Base-by-base conservation (phyloP, 495 filamentous ascomycete genomes). In the Pseudomonodictys pantanalensis region DNA sequence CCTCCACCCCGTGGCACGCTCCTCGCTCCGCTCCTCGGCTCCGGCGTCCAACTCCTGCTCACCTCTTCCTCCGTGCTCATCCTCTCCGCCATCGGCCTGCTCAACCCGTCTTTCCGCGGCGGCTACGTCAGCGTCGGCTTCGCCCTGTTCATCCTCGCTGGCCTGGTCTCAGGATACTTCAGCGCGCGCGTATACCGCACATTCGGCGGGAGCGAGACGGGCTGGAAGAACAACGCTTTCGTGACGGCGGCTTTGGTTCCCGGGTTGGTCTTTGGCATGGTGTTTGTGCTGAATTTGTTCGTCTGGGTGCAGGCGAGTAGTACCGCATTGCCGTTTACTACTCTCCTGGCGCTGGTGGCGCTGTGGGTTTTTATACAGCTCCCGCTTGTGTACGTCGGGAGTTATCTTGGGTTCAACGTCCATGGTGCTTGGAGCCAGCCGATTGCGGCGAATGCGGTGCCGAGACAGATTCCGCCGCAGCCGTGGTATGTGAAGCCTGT, bases 231-330 rank as follows among this genome's bases (percentile, higher is more conserved):
- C 71, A 97, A 96, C 66, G 87, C 86, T 7, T 66, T 93, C 6
- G 85, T 95, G 55, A 96, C 92, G 1, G 92, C 89, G 2, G 73
- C 88, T 25, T 80, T 97, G 12, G 88, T 96, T 69, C 92, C 92
- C 0, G 92, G 92, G 3, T 76, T 95, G 22, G 76, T 90, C 11
- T 96, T 96, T 68, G 76, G 77, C 18, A 79, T 90, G 17, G 76
- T 95, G 51, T 91, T 97, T 70, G 81, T 93, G 35, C 78, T 96
- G 45, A 96, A 97, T 70, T 78, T 97, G 28, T 95, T 96, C 68
- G 89, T 96, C 59, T 97, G 92, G 92, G 86, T 89, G 0, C 90
- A 96, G 73, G 89, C 92, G 0, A 95, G 89, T 23, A 91, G 86
- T 69, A 95, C 90, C 2, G 92, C 92, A 2, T 86, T 97, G 32